Evolutionary conservation across 2,329 filamentous ascomycete genomes (phyloP).

Genomic region (Verticillium longisporum): DNA sequence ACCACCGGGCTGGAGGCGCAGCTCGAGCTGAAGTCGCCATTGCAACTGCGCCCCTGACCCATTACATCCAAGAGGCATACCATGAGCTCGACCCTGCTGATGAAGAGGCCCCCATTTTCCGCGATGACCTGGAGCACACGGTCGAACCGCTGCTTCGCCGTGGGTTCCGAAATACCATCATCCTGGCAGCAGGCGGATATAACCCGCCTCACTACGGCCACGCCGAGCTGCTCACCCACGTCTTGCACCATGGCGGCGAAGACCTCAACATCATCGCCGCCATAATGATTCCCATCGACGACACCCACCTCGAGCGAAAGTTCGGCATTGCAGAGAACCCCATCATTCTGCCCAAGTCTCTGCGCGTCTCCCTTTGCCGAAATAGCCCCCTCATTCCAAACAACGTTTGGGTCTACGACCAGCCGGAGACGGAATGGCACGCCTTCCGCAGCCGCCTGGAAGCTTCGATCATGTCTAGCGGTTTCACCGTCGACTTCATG

Average conservation of each 20-base stretch:
- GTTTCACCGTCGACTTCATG: slow-evolving; percentile 14
- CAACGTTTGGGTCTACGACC: slow-evolving; percentile 17
- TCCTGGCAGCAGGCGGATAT: slow-evolving; percentile 28
- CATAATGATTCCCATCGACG: slow-evolving; percentile 19
- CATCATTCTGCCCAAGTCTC: slow-evolving; percentile 11
- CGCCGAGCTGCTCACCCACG: slow-evolving; percentile 21
- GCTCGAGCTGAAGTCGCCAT: too few species aligned
- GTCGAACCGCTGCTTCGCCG: too few species aligned
- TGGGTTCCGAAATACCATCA: slow-evolving; percentile 16
- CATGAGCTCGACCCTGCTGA: too few species aligned
- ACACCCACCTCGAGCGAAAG: slow-evolving; percentile 17
- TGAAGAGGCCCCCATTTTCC: too few species aligned
- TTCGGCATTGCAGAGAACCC: slow-evolving; percentile 4
- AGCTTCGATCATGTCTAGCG: not conserved
- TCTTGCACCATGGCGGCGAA: slow-evolving; percentile 16
- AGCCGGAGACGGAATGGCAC: slow-evolving; percentile 10
- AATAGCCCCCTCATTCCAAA: slow-evolving; percentile 4
- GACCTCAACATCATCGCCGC: slow-evolving; percentile 22
- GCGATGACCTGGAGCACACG: too few species aligned
- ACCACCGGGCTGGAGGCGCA: too few species aligned
- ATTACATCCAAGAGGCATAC: too few species aligned
- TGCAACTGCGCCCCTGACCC: too few species aligned
- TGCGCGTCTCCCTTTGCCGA: slow-evolving; percentile 19
- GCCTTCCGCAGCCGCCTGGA: slow-evolving; percentile 9
- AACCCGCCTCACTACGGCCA: slow-evolving; percentile 30